Evolutionary conservation across 1,284 basidiomycete species (phyloP).

Genomic region (Trichosporon sp.): DNA sequence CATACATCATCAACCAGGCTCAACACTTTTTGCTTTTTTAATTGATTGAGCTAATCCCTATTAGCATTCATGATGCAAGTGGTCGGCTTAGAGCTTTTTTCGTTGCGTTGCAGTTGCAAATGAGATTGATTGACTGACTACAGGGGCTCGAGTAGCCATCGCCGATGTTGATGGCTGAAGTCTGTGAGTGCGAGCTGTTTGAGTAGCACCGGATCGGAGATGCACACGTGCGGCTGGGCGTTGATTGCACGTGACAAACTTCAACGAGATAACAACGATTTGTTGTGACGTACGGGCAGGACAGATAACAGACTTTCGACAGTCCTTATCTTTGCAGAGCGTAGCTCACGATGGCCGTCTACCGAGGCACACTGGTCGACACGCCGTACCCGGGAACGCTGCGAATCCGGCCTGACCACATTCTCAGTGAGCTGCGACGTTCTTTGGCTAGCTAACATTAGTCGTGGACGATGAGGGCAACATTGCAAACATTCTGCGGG

Average conservation of each 20-base stretch:
- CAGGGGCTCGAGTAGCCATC: too few species aligned
- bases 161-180: too few species aligned
- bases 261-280: too few species aligned
- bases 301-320: too few species aligned
- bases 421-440: constrained; percentile 54
- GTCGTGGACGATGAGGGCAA: constrained; percentile 55
- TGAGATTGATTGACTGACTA: too few species aligned
- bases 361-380: constrained; percentile 57
- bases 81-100: constrained; percentile 19
- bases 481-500: constrained; percentile 50
- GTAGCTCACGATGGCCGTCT: constrained; percentile 3
- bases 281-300: too few species aligned
- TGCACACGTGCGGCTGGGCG: too few species aligned
- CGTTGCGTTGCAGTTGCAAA: too few species aligned
- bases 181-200: too few species aligned
- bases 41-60: constrained; percentile 16
- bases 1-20: constrained; percentile 14
- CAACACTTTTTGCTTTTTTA: constrained; percentile 14
- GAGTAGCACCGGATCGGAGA: too few species aligned
- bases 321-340: background rate
- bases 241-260: too few species aligned
- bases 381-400: constrained; percentile 54
- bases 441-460: constrained; percentile 26
- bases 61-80: constrained; percentile 24
- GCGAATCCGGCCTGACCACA: constrained; percentile 56